Evolutionary conservation across 768 basidiomycete species (phyloP), one percentile per base, ranked within the genome.

Genomic region (Tephrocybe sp.): DNA sequence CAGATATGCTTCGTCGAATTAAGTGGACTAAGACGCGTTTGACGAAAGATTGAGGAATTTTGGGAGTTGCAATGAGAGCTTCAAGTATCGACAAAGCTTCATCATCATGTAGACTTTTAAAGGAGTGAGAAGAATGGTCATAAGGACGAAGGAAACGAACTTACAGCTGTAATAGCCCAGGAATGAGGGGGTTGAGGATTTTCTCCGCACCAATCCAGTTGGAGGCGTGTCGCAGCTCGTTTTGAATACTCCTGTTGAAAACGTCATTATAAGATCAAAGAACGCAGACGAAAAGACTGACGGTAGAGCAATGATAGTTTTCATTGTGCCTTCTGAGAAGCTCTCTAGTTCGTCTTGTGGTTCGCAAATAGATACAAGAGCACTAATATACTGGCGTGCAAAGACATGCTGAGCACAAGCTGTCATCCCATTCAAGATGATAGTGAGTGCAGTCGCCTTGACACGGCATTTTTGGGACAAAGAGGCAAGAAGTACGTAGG

Each of bases 401-500:
- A 74, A 68, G 1, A 84, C 79, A 3, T 67, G 67, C 10, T 66
- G 58, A 5, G 80, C 81, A 58, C 76, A 79, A 16, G 68, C 66
- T 4, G 78, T 61, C 69, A 92, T 82, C 2, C 77, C 63, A 30
- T 63, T 63, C 8, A 91, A 53, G 16, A 92, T 77, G 2, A 76
- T 73, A 49, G 78, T 79, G 49, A 92, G 53, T 0, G 87, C 89
- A 16, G 78, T 62, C 0, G 79, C 57, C 1, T 81, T 73, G 31
- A 95, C 60, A 11, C 74, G 71, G 45, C 79, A 79, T 67, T 83
- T 85, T 55, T 83, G 82, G 0, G 88, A 82, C 19, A 95, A 73
- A 0, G 83, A 74, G 1, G 84, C 80, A 0, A 94, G 70, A 8
- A 94, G 73, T 51, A 92, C 77, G 59, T 87, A 89, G 57, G 80